Evolutionary conservation across 345 rosid species (phyloP), one percentile per base, ranked within the genome.

Genomic region (Carallia pectinifolia): DNA sequence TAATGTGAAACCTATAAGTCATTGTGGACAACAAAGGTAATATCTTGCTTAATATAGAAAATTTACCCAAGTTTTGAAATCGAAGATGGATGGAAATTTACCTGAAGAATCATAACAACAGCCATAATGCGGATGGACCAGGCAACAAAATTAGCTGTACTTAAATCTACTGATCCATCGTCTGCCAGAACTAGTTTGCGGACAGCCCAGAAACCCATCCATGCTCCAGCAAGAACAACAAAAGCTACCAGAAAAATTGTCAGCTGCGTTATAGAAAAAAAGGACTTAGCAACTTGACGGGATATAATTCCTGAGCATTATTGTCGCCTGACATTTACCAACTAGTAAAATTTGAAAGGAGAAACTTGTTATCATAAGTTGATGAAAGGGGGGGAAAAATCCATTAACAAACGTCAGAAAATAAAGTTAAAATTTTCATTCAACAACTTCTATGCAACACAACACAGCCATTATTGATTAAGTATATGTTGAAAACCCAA

Each of bases 141-240:
- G 58, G 90, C 81, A 66, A 94, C 97, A 67, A 91, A 91, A 62
- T 72, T 50, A 61, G 97, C 78, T 16, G 95, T 91, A 81, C 85
- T 83, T 53, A 74, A 58, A 76, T 94, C 97, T 80, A 94, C 71
- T 30, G 89, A 84, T 58, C 98, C 98, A 74, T 94, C 98, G 80
- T 87, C 92, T 1, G 93, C 73, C 58, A 94, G 80, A 74, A 94
- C 88, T 64, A 94, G 84, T 73, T 90, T 91, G 68, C 83, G 87
- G 64, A 90, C 96, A 65, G 87, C 91, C 97, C 96, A 90, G 79
- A 91, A 94, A 73, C 97, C 98, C 82, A 94, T 77, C 90, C 93
- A 91, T 53, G 98, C 98, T 82, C 98, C 98, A 74, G 86, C 83
- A 55, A 94, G 71, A 66, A 85, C 81, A 53, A 94, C 64, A 84